Base-by-base conservation (phyloP, 2,329 filamentous ascomycete genomes). In the Trichoderma pleuroti region DNA sequence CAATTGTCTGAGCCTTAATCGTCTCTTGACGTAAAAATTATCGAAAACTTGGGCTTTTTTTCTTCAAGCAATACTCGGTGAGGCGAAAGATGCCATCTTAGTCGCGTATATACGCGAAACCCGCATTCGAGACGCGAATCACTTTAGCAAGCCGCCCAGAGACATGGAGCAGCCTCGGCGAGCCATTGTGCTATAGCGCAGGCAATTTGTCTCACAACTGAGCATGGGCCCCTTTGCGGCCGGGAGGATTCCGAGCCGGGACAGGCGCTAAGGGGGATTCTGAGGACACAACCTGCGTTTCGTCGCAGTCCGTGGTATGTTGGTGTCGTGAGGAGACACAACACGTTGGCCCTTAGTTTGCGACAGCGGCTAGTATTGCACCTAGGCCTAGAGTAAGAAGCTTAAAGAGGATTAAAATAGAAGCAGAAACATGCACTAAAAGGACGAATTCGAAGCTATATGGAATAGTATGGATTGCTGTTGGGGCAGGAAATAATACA, bases 41-140 rank as follows among this genome's bases (percentile, higher is more conserved):
- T 54, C 5, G 4, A 16, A 21, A 39, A n/a, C 10, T 14, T 26
- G 7, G 18, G n/a, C n/a, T 6, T 9, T n/a, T 16, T 12, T 26
- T 21, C 21, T 28, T 14, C 0, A 5, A 14, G 8, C 12, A 46
- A 34, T 36, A 2, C 34, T 34, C 1, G 14, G n/a, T 4, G 34
- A 57, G 64, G 54, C 54, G 36, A 28, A 34, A 36, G n/a, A 32
- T 46, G 8, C n/a, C 24, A 12, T 30, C 1, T 16, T 14, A 49
- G 9, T 26, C 65, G 54, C 65, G 65, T 49, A 28, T 46, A 9
- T 8, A n/a, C 21, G 28, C 36, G 54, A 68, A 68, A 3, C 16
- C 9, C 49, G 28, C 54, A 68, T 60, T 68, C n/a, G n/a, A 49
- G 54, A 60, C 65, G 54, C 65, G 65, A 60, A 26, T 28, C 36